Conservation (phyloP, 352 stramenopile species). For the Globisporangium barbulae region DNA sequence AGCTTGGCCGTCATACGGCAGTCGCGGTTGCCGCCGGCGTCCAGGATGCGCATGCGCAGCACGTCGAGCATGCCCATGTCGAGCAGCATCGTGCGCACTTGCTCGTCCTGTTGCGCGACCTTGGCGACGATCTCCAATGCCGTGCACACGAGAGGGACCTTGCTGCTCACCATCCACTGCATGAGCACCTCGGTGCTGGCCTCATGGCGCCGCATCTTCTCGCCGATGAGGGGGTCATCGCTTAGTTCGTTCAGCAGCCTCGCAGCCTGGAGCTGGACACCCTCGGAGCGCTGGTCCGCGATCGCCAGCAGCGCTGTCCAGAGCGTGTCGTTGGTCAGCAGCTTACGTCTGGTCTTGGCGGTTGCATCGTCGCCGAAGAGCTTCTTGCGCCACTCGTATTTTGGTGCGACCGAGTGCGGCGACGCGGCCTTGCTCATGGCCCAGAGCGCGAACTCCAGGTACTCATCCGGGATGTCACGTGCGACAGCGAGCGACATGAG, state of each 20-base stretch:
- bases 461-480: conserved; percentile 51
- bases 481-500: conserved; percentile 58
- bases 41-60: conserved; percentile 36
- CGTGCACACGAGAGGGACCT: conserved; percentile 29
- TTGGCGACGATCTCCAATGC: conserved; percentile 46
- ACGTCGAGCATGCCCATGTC: conserved; percentile 36
- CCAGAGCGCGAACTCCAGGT: conserved; percentile 73
- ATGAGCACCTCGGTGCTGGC: conserved; percentile 29
- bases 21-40: conserved; percentile 22
- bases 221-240: conserved; percentile 23
- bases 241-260: conserved; percentile 40
- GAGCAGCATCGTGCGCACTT: conserved; percentile 35
- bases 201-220: conserved; percentile 24
- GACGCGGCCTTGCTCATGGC: conserved; percentile 47
- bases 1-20: conserved; percentile 46
- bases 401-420: conserved; percentile 24
- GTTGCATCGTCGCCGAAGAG: conserved; percentile 59
- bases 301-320: conserved; percentile 39
- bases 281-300: conserved; percentile 19
- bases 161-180: conserved; percentile 39
- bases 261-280: conserved; percentile 49
- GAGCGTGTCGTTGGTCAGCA: conserved; percentile 46
- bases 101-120: conserved; percentile 26
- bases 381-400: conserved; percentile 55
- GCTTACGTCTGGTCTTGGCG: conserved; percentile 46